These are phyloP conservation scores for Lizonia empirigonia DNA, from an alignment of 2,329 filamentous ascomycete genomes.

Conservation along the genomic window DNA sequence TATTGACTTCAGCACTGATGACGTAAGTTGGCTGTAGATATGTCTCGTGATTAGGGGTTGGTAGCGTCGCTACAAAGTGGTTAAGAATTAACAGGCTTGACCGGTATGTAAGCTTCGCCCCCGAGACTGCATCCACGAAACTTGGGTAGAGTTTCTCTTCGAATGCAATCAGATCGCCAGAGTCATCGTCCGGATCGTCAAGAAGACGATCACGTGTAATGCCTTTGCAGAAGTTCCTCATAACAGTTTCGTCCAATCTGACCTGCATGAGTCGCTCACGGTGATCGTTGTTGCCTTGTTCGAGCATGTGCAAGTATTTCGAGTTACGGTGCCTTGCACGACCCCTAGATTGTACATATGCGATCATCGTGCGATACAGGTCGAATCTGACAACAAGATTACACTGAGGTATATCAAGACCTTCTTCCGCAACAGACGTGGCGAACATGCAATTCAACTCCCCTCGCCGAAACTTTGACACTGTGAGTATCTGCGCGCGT, in stretches of 20 bases:
- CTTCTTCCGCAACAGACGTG: conserved; percentile 70
- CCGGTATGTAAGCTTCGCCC: conserved; percentile 78
- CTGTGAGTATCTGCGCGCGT: conserved; percentile 73
- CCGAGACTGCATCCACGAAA: conserved; percentile 68
- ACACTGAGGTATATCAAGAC: conserved; percentile 69
- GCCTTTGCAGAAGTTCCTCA: conserved; percentile 76
- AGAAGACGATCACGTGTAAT: conserved; percentile 78
- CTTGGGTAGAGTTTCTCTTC: conserved; percentile 56
- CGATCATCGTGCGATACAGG: conserved; percentile 85
- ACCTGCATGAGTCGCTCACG: conserved; percentile 63
- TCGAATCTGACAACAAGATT: conserved; percentile 79
- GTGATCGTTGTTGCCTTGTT: conserved; percentile 70
- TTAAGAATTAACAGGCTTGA: conserved; percentile 74
- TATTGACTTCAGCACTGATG: conserved; percentile 46
- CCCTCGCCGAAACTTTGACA: conserved; percentile 68
- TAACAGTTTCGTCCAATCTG: conserved; percentile 61
- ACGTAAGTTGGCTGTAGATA: conserved; percentile 64
- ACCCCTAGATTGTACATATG: conserved; percentile 92
- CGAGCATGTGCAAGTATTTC: conserved; percentile 83
- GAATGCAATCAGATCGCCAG: conserved; percentile 61
- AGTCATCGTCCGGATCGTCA: conserved; percentile 61
- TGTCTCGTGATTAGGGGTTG: conserved; percentile 56
- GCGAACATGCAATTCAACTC: conserved; percentile 66
- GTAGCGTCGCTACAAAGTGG: conserved; percentile 74
- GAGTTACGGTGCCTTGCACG: conserved; percentile 80